phyloP scores from a whole-genome alignment of 2,329 filamentous ascomycete genomes.

The Phialocephala sp. region DNA sequence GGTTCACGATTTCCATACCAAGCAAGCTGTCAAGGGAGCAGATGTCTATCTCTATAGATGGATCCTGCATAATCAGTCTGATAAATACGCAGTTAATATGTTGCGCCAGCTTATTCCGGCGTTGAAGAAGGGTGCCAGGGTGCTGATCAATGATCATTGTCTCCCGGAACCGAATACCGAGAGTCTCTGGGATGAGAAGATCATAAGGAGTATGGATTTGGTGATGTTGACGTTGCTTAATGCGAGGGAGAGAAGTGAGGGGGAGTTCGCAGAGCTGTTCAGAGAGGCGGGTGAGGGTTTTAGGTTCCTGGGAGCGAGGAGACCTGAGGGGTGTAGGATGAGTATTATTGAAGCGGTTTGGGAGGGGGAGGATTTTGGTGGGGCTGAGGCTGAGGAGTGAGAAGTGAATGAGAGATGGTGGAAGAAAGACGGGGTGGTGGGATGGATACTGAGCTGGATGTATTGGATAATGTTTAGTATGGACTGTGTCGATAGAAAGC shows the following conservation, averaged over 20 bases:
- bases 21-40: constrained; percentile 58
- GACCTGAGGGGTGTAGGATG: constrained; percentile 52
- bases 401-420: not conserved
- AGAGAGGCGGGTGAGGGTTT: constrained; percentile 46
- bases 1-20: constrained; percentile 62
- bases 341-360: constrained; percentile 56
- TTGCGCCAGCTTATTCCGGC: constrained; percentile 58
- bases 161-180: constrained; percentile 48
- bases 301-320: constrained; percentile 51
- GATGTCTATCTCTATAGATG: constrained; percentile 65
- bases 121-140: constrained; percentile 57
- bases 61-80: constrained; percentile 68
- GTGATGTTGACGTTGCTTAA: constrained; percentile 59
- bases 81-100: constrained; percentile 56
- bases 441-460: not conserved
- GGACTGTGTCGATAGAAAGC: not conserved
- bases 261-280: constrained; percentile 54
- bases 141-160: constrained; percentile 52
- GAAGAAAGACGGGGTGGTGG: not conserved
- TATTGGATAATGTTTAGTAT: not conserved
- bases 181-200: constrained; percentile 52
- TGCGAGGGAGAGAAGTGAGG: constrained; percentile 55
- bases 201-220: constrained; percentile 56
- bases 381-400: not conserved
- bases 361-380: constrained; percentile 42